A percentile compares a stretch with the other conserved stretches of the same genome.
Conservation (phyloP, 495 filamentous ascomycete species). For the Astrothelium macrocarpum region DNA sequence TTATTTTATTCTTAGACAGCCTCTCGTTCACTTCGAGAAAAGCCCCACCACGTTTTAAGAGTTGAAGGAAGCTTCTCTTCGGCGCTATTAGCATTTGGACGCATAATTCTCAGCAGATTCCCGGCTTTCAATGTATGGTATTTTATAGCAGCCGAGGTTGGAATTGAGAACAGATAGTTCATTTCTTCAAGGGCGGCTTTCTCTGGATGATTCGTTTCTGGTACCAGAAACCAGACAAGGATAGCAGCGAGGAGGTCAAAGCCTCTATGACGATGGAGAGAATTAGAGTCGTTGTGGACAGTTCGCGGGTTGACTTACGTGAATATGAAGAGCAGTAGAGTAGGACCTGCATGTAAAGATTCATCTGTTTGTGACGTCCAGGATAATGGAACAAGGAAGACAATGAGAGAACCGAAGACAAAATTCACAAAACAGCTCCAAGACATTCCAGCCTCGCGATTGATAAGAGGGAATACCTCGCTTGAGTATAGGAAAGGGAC, state of each 20-base stretch:
- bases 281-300: not conserved
- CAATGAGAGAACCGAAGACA: not conserved
- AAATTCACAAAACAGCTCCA: slow-evolving; percentile 5
- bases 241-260: slow-evolving; percentile 1
- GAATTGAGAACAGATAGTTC: slow-evolving; percentile 2
- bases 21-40: not conserved
- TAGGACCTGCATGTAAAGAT: not conserved
- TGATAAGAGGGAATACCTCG: slow-evolving; percentile 11
- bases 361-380: not conserved
- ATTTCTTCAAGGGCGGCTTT: slow-evolving; percentile 1
- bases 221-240: slow-evolving; percentile 3
- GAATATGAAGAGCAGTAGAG: not conserved
- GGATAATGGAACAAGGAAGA: not conserved
- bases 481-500: slow-evolving; percentile 24
- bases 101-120: not conserved
- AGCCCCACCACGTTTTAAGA: not conserved
- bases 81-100: not conserved
- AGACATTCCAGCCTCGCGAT: slow-evolving; percentile 5
- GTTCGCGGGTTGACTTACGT: not conserved
- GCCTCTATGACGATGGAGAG: not conserved
- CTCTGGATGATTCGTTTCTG: slow-evolving; percentile 1
- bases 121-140: not conserved
- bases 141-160: not conserved
- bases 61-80: not conserved
- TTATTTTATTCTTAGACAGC: not conserved